Conservation (phyloP, 2,329 filamentous ascomycete species). For the Pseudocercospora eumusae region DNA sequence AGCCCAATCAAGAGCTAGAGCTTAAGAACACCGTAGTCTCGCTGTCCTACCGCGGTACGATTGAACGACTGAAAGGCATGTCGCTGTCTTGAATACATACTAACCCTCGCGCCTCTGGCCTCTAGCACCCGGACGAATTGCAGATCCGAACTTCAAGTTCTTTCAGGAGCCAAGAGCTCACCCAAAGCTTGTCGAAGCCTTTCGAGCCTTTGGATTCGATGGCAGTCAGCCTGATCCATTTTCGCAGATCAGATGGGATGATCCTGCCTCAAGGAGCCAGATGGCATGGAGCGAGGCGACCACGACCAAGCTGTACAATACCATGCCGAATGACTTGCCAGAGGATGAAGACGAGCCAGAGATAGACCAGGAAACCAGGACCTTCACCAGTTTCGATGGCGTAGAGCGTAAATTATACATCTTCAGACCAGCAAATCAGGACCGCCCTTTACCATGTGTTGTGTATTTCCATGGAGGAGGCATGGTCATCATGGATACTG, state of each 20-base stretch:
- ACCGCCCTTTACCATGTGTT: slow-evolving; percentile 28
- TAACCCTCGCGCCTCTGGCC: background rate
- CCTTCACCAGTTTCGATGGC: slow-evolving; percentile 30
- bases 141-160: slow-evolving; percentile 30
- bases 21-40: slow-evolving; percentile 3
- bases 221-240: slow-evolving; percentile 27
- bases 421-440: slow-evolving; percentile 20
- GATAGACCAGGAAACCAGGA: slow-evolving; percentile 22
- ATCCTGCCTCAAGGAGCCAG: slow-evolving; percentile 21
- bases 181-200: slow-evolving; percentile 29
- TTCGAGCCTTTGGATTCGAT: slow-evolving; percentile 29
- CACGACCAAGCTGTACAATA: slow-evolving; percentile 68
- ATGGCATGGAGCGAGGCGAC: slow-evolving; percentile 27
- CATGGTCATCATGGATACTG: slow-evolving; percentile 31
- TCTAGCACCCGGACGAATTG: slow-evolving; percentile 25
- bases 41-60: background rate
- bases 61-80: background rate
- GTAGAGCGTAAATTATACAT: slow-evolving; percentile 31
- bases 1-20: background rate
- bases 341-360: slow-evolving; percentile 25
- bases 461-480: slow-evolving; percentile 39
- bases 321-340: slow-evolving; percentile 64
- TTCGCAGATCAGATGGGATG: slow-evolving; percentile 22
- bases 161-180: slow-evolving; percentile 33
- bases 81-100: background rate